These are phyloP conservation scores for Rosa lucieae DNA, from an alignment of 306 rosid species.

Conservation along the genomic window DNA sequence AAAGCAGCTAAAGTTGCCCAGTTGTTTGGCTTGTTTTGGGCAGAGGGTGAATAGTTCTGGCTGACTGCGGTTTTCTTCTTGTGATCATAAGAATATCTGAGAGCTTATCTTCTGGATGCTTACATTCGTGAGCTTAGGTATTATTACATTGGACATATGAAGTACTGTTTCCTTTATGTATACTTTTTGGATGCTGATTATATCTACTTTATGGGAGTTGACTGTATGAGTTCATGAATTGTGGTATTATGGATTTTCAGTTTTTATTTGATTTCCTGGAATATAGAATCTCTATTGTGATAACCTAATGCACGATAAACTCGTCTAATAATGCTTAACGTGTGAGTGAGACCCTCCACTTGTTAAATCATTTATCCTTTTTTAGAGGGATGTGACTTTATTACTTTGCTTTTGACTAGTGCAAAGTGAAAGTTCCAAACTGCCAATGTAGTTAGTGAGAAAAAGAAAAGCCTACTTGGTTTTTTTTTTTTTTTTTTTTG, in stretches of 20 bases:
- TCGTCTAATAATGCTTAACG: not conserved
- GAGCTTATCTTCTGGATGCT: not conserved
- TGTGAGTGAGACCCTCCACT: slow-evolving; percentile 1
- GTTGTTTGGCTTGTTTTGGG: not conserved
- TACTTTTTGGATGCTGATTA: not conserved
- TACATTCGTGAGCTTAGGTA: not conserved
- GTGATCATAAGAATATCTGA: not conserved
- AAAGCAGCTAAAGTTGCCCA: not conserved
- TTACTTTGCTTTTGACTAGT: slow-evolving; percentile 1
- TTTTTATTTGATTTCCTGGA: not conserved
- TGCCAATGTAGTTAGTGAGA: not conserved
- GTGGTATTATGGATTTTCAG: not conserved
- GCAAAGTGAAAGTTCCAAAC: not conserved
- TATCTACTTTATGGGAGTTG: not conserved
- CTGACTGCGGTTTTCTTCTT: not conserved
- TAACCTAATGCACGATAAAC: not conserved
- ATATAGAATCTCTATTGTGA: not conserved
- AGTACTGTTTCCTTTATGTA: not conserved
- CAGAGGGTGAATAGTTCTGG: not conserved
- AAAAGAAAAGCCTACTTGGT: not conserved
- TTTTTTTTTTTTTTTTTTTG: not conserved
- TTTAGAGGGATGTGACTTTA: not conserved
- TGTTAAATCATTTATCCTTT: not conserved
- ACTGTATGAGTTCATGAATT: not conserved
- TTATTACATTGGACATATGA: not conserved